Conservation (phyloP, 1,139 yeast genomes). For the Pichia sp. region DNA sequence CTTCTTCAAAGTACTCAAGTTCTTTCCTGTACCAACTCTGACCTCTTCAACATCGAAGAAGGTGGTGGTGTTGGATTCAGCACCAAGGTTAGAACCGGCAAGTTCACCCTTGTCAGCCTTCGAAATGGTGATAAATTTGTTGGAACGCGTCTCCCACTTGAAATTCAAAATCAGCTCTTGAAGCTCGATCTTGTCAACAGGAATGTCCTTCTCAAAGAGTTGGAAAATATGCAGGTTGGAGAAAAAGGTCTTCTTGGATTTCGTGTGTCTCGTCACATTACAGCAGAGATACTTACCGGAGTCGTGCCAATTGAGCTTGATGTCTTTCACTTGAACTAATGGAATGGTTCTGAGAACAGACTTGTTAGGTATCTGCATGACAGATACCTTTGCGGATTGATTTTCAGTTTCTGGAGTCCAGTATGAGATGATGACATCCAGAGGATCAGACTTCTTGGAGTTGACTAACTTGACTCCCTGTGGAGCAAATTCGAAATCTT, state of each 20-base stretch:
- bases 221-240: slow-evolving; percentile 92
- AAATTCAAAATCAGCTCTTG: slow-evolving; percentile 85
- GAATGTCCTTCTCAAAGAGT: slow-evolving; percentile 81
- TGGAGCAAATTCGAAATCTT: slow-evolving; percentile 96
- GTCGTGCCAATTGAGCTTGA: slow-evolving; percentile 93
- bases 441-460: slow-evolving; percentile 43
- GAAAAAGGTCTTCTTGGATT: slow-evolving; percentile 87
- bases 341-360: slow-evolving; percentile 85
- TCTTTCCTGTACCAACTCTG: slow-evolving; percentile 28
- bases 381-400: slow-evolving; percentile 91
- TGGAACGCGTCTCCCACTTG: slow-evolving; percentile 95
- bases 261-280: slow-evolving; percentile 95
- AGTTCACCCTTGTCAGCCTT: slow-evolving; percentile 42
- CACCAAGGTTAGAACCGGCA: slow-evolving; percentile 58
- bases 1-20: slow-evolving; percentile 37
- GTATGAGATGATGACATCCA: slow-evolving; percentile 72
- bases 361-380: slow-evolving; percentile 85
- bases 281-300: slow-evolving; percentile 83
- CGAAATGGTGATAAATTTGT: slow-evolving; percentile 78
- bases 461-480: slow-evolving; percentile 64
- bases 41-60: slow-evolving; percentile 78
- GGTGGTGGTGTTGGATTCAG: slow-evolving; percentile 66
- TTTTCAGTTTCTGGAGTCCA: slow-evolving; percentile 96
- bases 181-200: slow-evolving; percentile 90
- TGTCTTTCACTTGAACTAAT: slow-evolving; percentile 90